Percentiles rank a stretch among this genome's conserved stretches.
phyloP scores from a whole-genome alignment of 2,329 filamentous ascomycete species.

The Clarireedia monteithiana region DNA sequence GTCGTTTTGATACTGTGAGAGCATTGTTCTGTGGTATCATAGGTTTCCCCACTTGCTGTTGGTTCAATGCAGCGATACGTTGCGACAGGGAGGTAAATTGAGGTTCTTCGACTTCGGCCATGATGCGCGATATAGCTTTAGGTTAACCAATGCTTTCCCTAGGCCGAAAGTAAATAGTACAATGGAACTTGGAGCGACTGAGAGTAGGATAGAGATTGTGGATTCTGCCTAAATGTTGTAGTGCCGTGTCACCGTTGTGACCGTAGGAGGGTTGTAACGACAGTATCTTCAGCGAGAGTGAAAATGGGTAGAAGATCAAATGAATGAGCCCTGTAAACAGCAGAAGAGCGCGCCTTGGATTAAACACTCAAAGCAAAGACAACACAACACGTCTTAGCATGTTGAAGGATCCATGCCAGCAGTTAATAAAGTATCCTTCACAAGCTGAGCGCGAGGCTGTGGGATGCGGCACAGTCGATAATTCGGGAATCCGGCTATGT shows the following conservation, averaged over 20 bases:
- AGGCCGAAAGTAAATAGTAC: not conserved
- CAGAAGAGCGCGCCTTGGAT: not conserved
- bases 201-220: not conserved
- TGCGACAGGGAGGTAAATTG: slow-evolving; percentile 53
- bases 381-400: not conserved
- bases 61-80: slow-evolving; percentile 56
- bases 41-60: slow-evolving; percentile 21
- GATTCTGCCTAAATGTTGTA: not conserved
- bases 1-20: slow-evolving; percentile 30
- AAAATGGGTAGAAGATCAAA: not conserved
- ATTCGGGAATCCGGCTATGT: too few species aligned
- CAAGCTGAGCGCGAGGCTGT: slow-evolving; percentile 1
- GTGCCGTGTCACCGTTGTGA: too few species aligned
- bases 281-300: not conserved
- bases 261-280: not conserved
- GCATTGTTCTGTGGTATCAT: slow-evolving; percentile 12
- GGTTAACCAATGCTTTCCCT: not conserved
- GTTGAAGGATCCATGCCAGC: not conserved
- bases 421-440: not conserved
- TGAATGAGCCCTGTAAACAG: not conserved
- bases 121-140: slow-evolving; percentile 26
- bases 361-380: not conserved
- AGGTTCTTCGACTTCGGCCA: slow-evolving; percentile 56
- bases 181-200: not conserved
- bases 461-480: not conserved